These are phyloP conservation scores for Thielaviopsis ethacetica DNA, from an alignment of 2,329 filamentous ascomycete genomes.

Conservation along the genomic window DNA sequence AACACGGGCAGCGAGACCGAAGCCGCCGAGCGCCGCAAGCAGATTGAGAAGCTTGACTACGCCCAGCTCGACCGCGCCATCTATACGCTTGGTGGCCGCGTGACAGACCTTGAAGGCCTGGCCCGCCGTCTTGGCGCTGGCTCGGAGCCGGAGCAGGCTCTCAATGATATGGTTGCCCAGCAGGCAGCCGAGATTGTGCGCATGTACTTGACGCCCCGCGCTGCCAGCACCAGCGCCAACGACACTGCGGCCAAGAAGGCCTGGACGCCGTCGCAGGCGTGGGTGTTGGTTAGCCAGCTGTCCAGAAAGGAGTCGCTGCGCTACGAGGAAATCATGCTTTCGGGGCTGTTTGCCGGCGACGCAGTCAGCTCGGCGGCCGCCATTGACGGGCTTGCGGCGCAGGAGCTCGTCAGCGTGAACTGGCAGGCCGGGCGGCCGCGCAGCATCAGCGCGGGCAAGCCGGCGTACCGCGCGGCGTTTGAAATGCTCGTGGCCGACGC, in stretches of 20 bases:
- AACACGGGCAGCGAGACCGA: constrained; percentile 22
- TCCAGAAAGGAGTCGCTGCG: constrained; percentile 51
- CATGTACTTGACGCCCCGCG: constrained; percentile 53
- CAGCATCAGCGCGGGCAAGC: constrained; percentile 63
- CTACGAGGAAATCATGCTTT: constrained; percentile 74
- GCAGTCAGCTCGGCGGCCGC: constrained; percentile 35
- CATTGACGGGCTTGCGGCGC: constrained; percentile 64
- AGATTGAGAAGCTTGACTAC: constrained; percentile 30
- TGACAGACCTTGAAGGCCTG: constrained; percentile 92
- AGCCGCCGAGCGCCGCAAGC: constrained; percentile 19
- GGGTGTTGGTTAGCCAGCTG: constrained; percentile 70
- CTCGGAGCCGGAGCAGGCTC: constrained; percentile 64
- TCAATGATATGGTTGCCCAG: constrained; percentile 78
- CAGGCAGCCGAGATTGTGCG: constrained; percentile 82
- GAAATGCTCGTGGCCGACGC: constrained; percentile 51
- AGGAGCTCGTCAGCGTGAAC: constrained; percentile 69
- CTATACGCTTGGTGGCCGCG: constrained; percentile 64
- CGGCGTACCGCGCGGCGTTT: constrained; percentile 77
- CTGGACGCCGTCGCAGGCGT: constrained; percentile 78
- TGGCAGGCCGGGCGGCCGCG: constrained; percentile 61
- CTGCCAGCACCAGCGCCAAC: constrained; percentile 5
- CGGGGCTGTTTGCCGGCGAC: constrained; percentile 47
- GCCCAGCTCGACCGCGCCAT: constrained; percentile 68
- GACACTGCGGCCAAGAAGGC: constrained; percentile 20
- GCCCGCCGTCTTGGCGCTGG: constrained; percentile 79